These are phyloP conservation scores for Wallacemonas sp. DNA, from an alignment of 208 protist genomes.

Conservation along the genomic window DNA sequence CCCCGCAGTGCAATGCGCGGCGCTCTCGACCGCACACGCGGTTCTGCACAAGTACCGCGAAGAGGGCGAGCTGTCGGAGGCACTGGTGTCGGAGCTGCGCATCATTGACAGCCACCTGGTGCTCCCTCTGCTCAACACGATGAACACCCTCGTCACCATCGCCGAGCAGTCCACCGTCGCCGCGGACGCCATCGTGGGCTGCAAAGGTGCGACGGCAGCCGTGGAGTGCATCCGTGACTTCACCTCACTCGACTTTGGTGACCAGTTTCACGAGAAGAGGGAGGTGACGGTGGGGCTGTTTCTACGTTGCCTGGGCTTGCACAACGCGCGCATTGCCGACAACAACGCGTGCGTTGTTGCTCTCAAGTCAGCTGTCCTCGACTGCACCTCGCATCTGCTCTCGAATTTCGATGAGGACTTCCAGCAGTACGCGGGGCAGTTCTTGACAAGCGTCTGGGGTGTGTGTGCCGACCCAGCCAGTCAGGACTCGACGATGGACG, in stretches of 20 bases:
- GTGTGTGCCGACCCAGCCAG: slow-evolving; percentile 75
- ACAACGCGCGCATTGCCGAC: slow-evolving; percentile 28
- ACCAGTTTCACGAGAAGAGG: slow-evolving; percentile 93
- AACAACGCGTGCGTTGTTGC: slow-evolving; percentile 36
- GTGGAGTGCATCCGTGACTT: slow-evolving; percentile 86
- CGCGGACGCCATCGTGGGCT: slow-evolving; percentile 27
- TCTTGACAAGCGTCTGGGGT: slow-evolving; percentile 89
- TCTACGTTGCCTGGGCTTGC: slow-evolving; percentile 52
- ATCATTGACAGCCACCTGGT: slow-evolving; percentile 64
- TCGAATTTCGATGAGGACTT: slow-evolving; percentile 95
- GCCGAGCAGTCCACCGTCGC: slow-evolving; percentile 17
- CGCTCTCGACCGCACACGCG: slow-evolving; percentile 86
- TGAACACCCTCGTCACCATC: slow-evolving; percentile 24
- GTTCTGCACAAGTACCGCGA: slow-evolving; percentile 91
- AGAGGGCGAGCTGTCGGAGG: slow-evolving; percentile 55
- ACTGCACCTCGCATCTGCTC: slow-evolving; percentile 92
- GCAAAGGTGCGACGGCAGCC: slow-evolving; percentile 48
- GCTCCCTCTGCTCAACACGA: slow-evolving; percentile 25
- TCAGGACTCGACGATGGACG: slow-evolving; percentile 55
- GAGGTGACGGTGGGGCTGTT: slow-evolving; percentile 65
- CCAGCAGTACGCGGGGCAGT: slow-evolving; percentile 76
- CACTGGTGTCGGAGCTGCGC: slow-evolving; percentile 59
- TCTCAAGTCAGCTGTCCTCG: slow-evolving; percentile 84
- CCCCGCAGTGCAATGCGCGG: slow-evolving; percentile 37
- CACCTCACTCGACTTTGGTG: slow-evolving; percentile 92